phyloP scores from a whole-genome alignment of 2,329 filamentous ascomycete genomes.

The Aspergillus pseudoviridinutans region DNA sequence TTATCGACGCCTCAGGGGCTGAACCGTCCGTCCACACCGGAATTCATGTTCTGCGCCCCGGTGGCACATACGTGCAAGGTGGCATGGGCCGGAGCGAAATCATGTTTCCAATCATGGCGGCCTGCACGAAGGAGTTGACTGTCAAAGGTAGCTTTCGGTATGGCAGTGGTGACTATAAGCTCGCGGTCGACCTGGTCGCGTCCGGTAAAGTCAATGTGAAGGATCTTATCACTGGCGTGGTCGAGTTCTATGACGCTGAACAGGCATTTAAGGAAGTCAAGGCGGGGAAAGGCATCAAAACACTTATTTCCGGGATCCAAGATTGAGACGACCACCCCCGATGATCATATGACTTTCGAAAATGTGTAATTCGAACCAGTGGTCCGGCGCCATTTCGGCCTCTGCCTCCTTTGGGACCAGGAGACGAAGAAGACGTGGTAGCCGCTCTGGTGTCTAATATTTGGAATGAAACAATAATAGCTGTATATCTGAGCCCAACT shows the following conservation, averaged over 20 bases:
- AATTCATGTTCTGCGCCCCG: conserved; percentile 65
- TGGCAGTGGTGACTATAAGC: conserved; percentile 78
- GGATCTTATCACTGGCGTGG: conserved; percentile 71
- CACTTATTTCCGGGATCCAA: conserved; percentile 41
- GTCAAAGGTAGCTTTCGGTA: conserved; percentile 88
- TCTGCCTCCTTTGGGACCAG: background rate
- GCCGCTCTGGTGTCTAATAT: background rate
- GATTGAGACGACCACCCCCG: conserved; percentile 6
- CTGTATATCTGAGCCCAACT: background rate
- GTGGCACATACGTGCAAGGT: conserved; percentile 77
- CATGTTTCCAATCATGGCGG: conserved; percentile 83
- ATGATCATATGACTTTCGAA: conserved; percentile 1
- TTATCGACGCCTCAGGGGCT: conserved; percentile 76
- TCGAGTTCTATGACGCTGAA: conserved; percentile 78
- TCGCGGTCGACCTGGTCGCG: conserved; percentile 73
- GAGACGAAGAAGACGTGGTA: background rate
- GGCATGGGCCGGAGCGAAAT: conserved; percentile 90
- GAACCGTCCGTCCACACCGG: conserved; percentile 73
- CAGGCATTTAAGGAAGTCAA: conserved; percentile 83
- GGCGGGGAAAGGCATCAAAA: conserved; percentile 63
- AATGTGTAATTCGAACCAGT: background rate
- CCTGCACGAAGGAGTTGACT: conserved; percentile 86
- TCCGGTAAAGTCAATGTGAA: conserved; percentile 69
- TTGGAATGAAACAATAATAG: background rate
- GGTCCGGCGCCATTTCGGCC: background rate